Percentiles rank a stretch among this genome's conserved stretches.
Evolutionary conservation across 2,329 filamentous ascomycete species (phyloP).

Genomic region (Hymenoscyphus linearis): DNA sequence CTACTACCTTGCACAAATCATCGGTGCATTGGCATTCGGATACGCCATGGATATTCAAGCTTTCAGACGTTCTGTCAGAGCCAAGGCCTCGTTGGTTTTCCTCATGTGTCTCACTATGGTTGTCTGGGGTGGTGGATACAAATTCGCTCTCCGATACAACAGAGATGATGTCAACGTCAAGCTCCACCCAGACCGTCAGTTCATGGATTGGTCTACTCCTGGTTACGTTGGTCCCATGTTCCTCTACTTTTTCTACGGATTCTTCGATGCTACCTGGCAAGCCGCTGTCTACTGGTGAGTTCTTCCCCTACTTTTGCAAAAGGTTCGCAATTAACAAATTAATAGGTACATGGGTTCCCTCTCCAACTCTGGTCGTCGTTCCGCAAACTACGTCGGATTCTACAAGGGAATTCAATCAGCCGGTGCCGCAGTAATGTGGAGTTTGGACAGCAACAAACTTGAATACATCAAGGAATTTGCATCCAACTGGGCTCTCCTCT

Average conservation of each 20-base stretch:
- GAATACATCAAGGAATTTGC: slow-evolving; percentile 70
- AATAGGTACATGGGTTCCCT: slow-evolving; percentile 82
- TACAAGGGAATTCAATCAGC: slow-evolving; percentile 91
- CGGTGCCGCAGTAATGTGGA: slow-evolving; percentile 71
- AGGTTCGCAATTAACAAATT: slow-evolving; percentile 6
- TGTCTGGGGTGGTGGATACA: slow-evolving; percentile 80
- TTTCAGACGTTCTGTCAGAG: slow-evolving; percentile 60
- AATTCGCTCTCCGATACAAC: slow-evolving; percentile 62
- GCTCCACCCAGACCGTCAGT: slow-evolving; percentile 13
- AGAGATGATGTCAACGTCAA: slow-evolving; percentile 34
- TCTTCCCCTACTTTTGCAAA: slow-evolving; percentile 5
- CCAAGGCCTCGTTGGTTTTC: slow-evolving; percentile 55
- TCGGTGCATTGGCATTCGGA: slow-evolving; percentile 70
- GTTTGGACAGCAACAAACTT: slow-evolving; percentile 57
- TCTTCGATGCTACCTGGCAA: slow-evolving; percentile 88
- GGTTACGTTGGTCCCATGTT: slow-evolving; percentile 78
- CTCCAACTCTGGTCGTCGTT: slow-evolving; percentile 86
- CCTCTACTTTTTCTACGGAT: slow-evolving; percentile 84
- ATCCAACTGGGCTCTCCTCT: slow-evolving; percentile 70
- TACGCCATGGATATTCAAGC: slow-evolving; percentile 58
- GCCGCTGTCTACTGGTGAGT: slow-evolving; percentile 79
- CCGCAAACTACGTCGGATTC: slow-evolving; percentile 87
- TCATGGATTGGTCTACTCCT: slow-evolving; percentile 58
- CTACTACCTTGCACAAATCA: slow-evolving; percentile 76
- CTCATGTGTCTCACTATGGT: slow-evolving; percentile 68